Base-by-base conservation (phyloP, 257 asterid species). In the Nemophila menziesii region DNA sequence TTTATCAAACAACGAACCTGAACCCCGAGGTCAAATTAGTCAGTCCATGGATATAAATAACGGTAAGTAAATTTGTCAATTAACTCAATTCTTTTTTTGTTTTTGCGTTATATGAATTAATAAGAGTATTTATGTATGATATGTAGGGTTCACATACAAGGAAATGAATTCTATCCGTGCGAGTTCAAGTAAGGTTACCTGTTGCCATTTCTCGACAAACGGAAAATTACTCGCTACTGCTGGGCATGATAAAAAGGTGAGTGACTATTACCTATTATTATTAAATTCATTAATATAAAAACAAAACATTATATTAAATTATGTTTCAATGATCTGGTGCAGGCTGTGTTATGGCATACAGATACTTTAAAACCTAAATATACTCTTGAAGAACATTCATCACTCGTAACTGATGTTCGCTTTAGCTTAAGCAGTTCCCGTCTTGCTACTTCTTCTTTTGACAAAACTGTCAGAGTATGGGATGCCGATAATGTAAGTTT, bases 341-440 rank as follows among this genome's bases (percentile, higher is more conserved):
- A 86, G 99, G 99, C 93, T 24, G 78, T 86, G 60, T 54, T 86
- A 56, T 86, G 99, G 99, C 43, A 51, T 64, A 63, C 94, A 0
- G 96, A 86, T 55, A 60, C 65, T 52, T 61, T 85, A 64, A 85
- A 82, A 83, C 69, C 63, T 21, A 86, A 85, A 70, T 49, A 93
- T 27, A 71, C 87, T 26, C 93, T 82, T 3, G 99, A 85, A 72
- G 99, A 90, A 66, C 99, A 90, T 61, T 71, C 93, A 1, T 65
- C 70, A 4, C 68, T 67, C 18, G 82, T 90, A 46, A 90, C 93
- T 4, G 94, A 85, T 68, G 89, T 86, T 59, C 99, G 93, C 48
- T 90, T 90, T 69, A 77, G 96, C 63, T 96, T 96, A 34, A 90
- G 85, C 79, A 79, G 73, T 92, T 79, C 93, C 18, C 92, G 96